Conservation (phyloP, 208 protist species). For the Wallacemonas sp. region DNA sequence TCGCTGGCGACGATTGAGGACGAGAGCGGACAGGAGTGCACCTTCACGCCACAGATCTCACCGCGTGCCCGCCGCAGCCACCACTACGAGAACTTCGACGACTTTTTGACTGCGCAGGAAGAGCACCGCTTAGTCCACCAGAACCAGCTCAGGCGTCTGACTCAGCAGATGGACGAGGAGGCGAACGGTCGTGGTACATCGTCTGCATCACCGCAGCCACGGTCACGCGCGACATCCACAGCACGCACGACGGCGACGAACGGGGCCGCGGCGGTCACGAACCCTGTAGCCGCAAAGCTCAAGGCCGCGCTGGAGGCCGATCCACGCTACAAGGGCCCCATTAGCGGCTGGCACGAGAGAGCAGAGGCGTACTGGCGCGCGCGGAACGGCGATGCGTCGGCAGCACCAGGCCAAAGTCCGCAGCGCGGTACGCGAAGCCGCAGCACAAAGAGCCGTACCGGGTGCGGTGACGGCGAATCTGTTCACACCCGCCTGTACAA, state of each 20-base stretch:
- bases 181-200: not conserved
- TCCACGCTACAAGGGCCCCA: constrained; percentile 37
- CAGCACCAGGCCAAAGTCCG: not conserved
- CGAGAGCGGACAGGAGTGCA: constrained; percentile 13
- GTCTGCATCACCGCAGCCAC: not conserved
- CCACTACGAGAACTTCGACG: constrained; percentile 4
- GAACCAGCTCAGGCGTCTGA: not conserved
- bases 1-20: constrained; percentile 13
- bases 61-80: not conserved
- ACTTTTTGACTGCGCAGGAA: constrained; percentile 2
- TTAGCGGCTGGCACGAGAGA: constrained; percentile 36
- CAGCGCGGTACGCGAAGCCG: too few species aligned
- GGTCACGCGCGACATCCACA: not conserved
- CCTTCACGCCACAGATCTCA: constrained; percentile 15
- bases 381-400: not conserved
- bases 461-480: constrained; percentile 1
- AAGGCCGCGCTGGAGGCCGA: constrained; percentile 32
- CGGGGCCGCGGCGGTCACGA: not conserved
- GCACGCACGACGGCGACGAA: not conserved
- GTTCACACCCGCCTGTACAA: constrained; percentile 42
- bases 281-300: constrained; percentile 13
- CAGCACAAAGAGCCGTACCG: too few species aligned
- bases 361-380: constrained; percentile 29
- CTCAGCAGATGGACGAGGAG: not conserved
- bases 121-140: constrained; percentile 2